These are phyloP conservation scores for Talaromyces thailandensis DNA, from an alignment of 495 filamentous ascomycete species.

Conservation along the genomic window DNA sequence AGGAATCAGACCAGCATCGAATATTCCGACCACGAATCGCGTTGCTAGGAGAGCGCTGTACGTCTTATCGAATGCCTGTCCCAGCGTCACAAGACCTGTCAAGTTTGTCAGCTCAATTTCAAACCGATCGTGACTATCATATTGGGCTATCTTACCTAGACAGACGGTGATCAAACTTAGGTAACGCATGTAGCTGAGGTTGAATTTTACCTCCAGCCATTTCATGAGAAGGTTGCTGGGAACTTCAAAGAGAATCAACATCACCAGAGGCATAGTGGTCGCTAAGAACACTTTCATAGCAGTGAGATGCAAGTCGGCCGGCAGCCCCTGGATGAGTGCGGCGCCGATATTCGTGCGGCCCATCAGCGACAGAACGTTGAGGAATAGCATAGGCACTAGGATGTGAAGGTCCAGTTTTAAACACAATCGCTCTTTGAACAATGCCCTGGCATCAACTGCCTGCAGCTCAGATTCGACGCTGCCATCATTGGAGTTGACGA, in stretches of 20 bases:
- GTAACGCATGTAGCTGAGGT: background rate
- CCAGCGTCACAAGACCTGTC: background rate
- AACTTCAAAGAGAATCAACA: background rate
- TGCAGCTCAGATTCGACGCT: background rate
- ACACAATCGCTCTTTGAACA: background rate
- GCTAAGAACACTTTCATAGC: background rate
- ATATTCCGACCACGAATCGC: background rate
- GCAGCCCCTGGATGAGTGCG: background rate
- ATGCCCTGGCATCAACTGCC: background rate
- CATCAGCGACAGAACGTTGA: background rate
- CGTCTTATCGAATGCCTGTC: background rate
- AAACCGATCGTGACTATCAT: too few relatives aligned
- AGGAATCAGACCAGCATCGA: background rate
- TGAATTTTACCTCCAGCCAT: background rate
- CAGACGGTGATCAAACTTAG: background rate
- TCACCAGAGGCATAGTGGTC: background rate
- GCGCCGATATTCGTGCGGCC: background rate
- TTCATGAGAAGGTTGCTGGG: background rate
- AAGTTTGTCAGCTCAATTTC: background rate
- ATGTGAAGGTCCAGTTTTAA: background rate
- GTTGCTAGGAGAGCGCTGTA: background rate
- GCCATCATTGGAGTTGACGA: background rate
- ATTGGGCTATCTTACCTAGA: background rate
- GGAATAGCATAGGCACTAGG: background rate
- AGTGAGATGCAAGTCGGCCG: background rate